Conservation (phyloP, 83 land plant species). For the Thuja plicata region DNA sequence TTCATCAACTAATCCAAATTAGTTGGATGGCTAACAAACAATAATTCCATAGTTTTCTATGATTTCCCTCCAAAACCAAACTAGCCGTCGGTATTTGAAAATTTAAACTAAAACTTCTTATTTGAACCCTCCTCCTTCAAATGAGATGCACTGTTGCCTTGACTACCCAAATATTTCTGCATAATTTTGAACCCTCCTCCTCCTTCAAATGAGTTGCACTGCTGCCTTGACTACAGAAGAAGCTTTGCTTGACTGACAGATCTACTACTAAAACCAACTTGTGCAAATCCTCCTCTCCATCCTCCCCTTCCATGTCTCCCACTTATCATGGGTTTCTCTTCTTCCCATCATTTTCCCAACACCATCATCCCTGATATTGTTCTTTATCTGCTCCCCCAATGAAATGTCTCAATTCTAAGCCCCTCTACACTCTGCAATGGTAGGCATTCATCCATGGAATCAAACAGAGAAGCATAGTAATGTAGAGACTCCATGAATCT, state of each 20-base stretch:
- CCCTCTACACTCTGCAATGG: constrained; percentile 76
- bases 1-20: no score
- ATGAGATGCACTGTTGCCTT: neutral
- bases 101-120: no score
- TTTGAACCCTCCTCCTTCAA: neutral
- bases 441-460: constrained; percentile 83
- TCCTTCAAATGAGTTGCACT: no score
- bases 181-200: no score
- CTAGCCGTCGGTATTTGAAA: no score
- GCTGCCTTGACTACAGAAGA: constrained; percentile 34
- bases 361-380: no score
- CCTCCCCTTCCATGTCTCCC: constrained; percentile 58
- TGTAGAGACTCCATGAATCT: constrained; percentile 64
- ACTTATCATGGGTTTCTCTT: constrained; percentile 45
- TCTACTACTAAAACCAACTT: constrained; percentile 55
- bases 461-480: constrained; percentile 74
- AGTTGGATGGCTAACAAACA: no score
- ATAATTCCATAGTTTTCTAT: no score
- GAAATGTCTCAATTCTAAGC: constrained; percentile 71
- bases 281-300: constrained; percentile 55
- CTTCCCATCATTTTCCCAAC: no score
- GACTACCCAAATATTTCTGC: no score
- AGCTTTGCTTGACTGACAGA: constrained; percentile 79
- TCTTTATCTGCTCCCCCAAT: no score
- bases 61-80: no score